Conservation (phyloP, 495 filamentous ascomycete species). For the Penicillium tannophilum region DNA sequence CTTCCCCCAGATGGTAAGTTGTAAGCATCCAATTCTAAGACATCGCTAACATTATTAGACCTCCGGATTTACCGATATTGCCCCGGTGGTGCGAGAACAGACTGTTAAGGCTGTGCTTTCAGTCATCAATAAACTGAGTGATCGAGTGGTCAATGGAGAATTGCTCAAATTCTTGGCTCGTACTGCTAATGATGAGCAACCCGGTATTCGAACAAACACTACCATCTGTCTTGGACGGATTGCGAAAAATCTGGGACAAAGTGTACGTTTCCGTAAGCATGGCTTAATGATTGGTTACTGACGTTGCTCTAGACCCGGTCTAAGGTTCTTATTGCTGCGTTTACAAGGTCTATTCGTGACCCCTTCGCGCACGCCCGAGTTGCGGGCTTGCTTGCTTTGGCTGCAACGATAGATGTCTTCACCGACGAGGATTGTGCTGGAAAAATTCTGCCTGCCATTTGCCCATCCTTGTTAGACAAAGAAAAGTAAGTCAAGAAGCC, state of each 20-base stretch:
- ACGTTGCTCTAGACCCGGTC: slow-evolving; percentile 59
- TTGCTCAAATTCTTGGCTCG: slow-evolving; percentile 89
- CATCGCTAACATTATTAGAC: slow-evolving; percentile 47
- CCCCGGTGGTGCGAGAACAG: slow-evolving; percentile 90
- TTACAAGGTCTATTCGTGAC: slow-evolving; percentile 83
- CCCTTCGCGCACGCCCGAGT: slow-evolving; percentile 93
- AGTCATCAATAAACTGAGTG: slow-evolving; percentile 84
- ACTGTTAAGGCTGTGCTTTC: slow-evolving; percentile 90
- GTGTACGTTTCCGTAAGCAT: slow-evolving; percentile 44
- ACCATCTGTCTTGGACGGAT: slow-evolving; percentile 97
- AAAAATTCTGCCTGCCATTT: slow-evolving; percentile 80
- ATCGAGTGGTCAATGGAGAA: slow-evolving; percentile 91
- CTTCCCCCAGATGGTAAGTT: slow-evolving; percentile 82
- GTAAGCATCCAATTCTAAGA: not conserved
- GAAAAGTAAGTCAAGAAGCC: slow-evolving; percentile 62
- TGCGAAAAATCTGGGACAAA: slow-evolving; percentile 78
- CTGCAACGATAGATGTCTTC: slow-evolving; percentile 83
- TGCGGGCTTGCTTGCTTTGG: slow-evolving; percentile 81
- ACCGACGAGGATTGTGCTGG: slow-evolving; percentile 86
- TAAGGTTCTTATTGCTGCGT: slow-evolving; percentile 92
- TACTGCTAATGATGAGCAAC: slow-evolving; percentile 96
- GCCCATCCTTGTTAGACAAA: slow-evolving; percentile 80
- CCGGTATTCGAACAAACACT: slow-evolving; percentile 95
- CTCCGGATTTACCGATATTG: slow-evolving; percentile 89
- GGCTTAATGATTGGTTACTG: slow-evolving; percentile 5